Conservation (phyloP, 1,284 basidiomycete species). For the Cryptococcus amylolentus region DNA sequence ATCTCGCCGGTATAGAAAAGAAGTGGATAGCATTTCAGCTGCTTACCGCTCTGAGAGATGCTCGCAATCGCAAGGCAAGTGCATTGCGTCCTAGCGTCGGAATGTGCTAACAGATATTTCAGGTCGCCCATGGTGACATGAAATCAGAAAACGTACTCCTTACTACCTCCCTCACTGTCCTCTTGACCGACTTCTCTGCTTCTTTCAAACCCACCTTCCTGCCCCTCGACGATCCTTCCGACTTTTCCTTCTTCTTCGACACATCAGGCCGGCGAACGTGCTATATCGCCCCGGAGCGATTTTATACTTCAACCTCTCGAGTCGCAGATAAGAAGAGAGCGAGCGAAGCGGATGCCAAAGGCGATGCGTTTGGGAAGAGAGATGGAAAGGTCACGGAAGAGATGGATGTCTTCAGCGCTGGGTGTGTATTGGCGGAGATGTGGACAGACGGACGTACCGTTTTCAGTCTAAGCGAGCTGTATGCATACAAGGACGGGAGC, state of each 20-base stretch:
- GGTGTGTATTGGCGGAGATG: conserved; percentile 93
- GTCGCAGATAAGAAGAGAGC: conserved; percentile 57
- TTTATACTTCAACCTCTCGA: conserved; percentile 75
- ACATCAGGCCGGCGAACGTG: conserved; percentile 89
- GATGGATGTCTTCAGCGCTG: conserved; percentile 97
- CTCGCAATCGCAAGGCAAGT: conserved; percentile 63
- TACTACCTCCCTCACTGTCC: conserved; percentile 92
- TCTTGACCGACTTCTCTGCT: conserved; percentile 92
- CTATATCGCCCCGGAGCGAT: conserved; percentile 94
- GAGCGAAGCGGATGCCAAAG: not conserved
- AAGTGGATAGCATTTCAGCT: conserved; percentile 98
- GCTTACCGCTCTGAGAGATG: conserved; percentile 76
- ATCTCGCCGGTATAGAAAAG: conserved; percentile 87
- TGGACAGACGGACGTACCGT: conserved; percentile 92
- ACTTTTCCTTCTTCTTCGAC: conserved; percentile 98
- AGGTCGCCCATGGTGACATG: conserved; percentile 93
- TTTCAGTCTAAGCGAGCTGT: conserved; percentile 92
- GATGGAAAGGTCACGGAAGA: conserved; percentile 85
- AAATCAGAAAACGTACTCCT: conserved; percentile 98
- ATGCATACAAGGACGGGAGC: conserved; percentile 88
- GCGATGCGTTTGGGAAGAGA: conserved; percentile 52
- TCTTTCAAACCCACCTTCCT: conserved; percentile 91
- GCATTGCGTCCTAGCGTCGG: not conserved
- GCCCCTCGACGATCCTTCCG: conserved; percentile 92
- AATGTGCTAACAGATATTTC: conserved; percentile 20